phyloP scores from a whole-genome alignment of 768 basidiomycete genomes.

The Cantharellus anzutake region DNA sequence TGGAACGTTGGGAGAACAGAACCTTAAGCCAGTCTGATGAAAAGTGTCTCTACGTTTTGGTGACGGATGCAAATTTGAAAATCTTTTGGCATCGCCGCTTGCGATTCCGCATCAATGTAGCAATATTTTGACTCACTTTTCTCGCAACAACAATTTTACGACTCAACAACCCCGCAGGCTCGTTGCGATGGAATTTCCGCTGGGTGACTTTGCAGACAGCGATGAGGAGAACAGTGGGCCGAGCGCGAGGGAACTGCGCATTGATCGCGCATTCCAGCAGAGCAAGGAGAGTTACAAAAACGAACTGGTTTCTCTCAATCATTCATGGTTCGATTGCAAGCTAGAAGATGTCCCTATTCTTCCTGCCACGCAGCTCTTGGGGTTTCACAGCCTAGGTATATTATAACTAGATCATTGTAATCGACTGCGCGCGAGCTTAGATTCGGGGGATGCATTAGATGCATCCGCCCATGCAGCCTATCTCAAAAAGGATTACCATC shows the following conservation, averaged over 20 bases:
- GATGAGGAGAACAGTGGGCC: neutral
- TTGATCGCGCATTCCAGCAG: conserved; percentile 6
- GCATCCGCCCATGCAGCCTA: conserved; percentile 6
- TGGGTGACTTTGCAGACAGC: neutral
- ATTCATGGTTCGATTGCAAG: conserved; percentile 1
- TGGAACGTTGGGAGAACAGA: too few relatives aligned
- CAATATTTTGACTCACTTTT: too few relatives aligned
- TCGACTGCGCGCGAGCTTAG: neutral
- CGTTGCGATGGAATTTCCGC: too few relatives aligned
- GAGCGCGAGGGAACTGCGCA: conserved; percentile 1
- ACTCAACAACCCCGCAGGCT: too few relatives aligned
- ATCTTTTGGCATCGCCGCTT: too few relatives aligned
- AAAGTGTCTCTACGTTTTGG: too few relatives aligned
- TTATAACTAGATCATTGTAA: neutral
- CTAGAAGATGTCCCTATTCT: neutral
- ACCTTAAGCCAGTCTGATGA: too few relatives aligned
- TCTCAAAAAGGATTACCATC: conserved; percentile 2
- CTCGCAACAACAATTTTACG: too few relatives aligned
- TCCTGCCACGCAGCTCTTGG: neutral
- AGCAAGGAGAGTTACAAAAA: conserved; percentile 7
- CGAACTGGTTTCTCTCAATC: conserved; percentile 5
- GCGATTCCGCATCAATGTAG: too few relatives aligned
- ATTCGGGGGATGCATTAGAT: conserved; percentile 1
- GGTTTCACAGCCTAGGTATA: neutral
- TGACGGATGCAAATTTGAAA: too few relatives aligned